Evolutionary conservation across 1,284 basidiomycete species (phyloP).

Genomic region (Ustilago cynodontis): DNA sequence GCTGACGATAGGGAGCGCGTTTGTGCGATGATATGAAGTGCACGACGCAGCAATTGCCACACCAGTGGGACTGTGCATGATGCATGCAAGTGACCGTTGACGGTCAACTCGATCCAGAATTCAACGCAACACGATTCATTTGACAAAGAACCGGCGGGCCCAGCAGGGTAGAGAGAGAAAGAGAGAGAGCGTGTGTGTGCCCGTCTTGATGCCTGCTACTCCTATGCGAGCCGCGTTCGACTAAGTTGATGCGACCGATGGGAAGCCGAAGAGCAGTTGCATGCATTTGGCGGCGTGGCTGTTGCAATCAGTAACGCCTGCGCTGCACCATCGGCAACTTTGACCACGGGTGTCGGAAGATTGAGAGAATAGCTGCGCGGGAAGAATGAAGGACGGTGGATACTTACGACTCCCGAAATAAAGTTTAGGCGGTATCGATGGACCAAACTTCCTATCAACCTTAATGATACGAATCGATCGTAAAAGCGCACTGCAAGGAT

Average conservation of each 20-base stretch:
- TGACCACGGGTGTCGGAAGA: neutral
- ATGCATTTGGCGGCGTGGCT: neutral
- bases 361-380: neutral
- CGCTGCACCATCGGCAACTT: neutral
- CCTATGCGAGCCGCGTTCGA: neutral
- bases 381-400: slow-evolving; percentile 20
- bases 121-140: neutral
- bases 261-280: neutral
- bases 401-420: slow-evolving; percentile 33
- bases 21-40: slow-evolving; percentile 3
- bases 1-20: neutral
- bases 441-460: neutral
- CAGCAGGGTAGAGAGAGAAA: neutral
- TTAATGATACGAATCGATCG: slow-evolving; percentile 4
- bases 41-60: slow-evolving; percentile 1
- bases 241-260: neutral
- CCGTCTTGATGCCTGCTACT: slow-evolving; percentile 4
- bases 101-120: slow-evolving; percentile 13
- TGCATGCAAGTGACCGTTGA: neutral
- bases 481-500: slow-evolving; percentile 26
- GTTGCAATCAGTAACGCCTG: neutral
- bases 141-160: neutral
- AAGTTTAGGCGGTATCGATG: slow-evolving; percentile 3
- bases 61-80: slow-evolving; percentile 4
- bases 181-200: neutral